Conservation (phyloP, 2,329 filamentous ascomycete species). For the Colletotrichum liriopes region DNA sequence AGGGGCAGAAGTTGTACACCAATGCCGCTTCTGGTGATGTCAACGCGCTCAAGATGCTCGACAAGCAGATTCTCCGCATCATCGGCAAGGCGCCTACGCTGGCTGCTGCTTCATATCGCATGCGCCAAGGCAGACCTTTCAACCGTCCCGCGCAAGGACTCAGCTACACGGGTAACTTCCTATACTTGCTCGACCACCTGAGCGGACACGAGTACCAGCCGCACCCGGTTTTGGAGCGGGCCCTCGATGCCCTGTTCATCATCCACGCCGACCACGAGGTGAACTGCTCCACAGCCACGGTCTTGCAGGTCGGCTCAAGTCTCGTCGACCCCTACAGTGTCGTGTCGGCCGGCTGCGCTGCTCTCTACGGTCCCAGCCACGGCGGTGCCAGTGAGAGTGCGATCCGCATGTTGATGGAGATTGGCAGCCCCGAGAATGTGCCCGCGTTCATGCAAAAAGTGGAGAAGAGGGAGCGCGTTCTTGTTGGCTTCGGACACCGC, state of each 20-base stretch:
- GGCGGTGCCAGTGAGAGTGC: slow-evolving; percentile 73
- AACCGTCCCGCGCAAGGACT: slow-evolving; percentile 63
- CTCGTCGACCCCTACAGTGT: slow-evolving; percentile 70
- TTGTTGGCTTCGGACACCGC: slow-evolving; percentile 71
- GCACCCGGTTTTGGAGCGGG: slow-evolving; percentile 64
- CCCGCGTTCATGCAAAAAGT: slow-evolving; percentile 66
- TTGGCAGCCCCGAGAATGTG: slow-evolving; percentile 66
- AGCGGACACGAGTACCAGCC: slow-evolving; percentile 63
- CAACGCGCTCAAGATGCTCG: slow-evolving; percentile 60
- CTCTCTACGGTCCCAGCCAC: slow-evolving; percentile 70
- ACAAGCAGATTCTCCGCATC: slow-evolving; percentile 68
- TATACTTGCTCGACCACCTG: slow-evolving; percentile 68
- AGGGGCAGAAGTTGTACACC: slow-evolving; percentile 66
- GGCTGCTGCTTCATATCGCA: slow-evolving; percentile 67
- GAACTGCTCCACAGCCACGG: slow-evolving; percentile 70
- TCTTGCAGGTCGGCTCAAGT: slow-evolving; percentile 70
- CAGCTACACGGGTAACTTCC: slow-evolving; percentile 70
- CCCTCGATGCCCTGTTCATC: slow-evolving; percentile 69
- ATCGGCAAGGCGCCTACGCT: slow-evolving; percentile 67
- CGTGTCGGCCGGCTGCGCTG: slow-evolving; percentile 67
- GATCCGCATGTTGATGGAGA: slow-evolving; percentile 67
- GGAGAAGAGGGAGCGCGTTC: slow-evolving; percentile 64
- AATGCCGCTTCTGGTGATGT: slow-evolving; percentile 59
- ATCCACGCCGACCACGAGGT: slow-evolving; percentile 73
- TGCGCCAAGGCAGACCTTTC: slow-evolving; percentile 67